phyloP scores from a whole-genome alignment of 352 stramenopile genomes.

The Phytophthora colocasiae region DNA sequence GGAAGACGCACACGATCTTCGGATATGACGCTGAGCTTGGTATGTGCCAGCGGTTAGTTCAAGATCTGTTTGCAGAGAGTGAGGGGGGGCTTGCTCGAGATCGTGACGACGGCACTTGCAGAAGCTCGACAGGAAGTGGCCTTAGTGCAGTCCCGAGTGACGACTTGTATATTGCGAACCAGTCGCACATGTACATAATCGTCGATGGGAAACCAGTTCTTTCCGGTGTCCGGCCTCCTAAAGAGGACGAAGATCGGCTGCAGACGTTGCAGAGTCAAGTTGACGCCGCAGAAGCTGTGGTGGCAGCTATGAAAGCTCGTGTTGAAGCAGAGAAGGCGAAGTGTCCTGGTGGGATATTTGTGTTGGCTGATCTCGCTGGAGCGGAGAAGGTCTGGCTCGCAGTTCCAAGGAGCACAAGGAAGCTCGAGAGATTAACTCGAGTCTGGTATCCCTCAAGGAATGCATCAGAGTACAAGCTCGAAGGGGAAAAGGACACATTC shows the following conservation, averaged over 20 bases:
- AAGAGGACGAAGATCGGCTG: too few species aligned
- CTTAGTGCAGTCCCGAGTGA: too few species aligned
- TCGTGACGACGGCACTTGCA: too few species aligned
- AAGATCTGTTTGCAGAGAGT: slow-evolving; percentile 40
- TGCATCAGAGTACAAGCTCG: slow-evolving; percentile 45
- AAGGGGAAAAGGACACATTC: slow-evolving; percentile 25
- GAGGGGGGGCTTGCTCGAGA: slow-evolving; percentile 17
- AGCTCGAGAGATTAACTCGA: slow-evolving; percentile 47
- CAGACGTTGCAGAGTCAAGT: slow-evolving; percentile 11
- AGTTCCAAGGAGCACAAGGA: slow-evolving; percentile 22
- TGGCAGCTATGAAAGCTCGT: slow-evolving; percentile 19
- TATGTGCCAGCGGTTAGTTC: slow-evolving; percentile 47
- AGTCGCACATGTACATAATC: too few species aligned
- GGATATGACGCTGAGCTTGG: slow-evolving; percentile 61
- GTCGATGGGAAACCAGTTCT: too few species aligned
- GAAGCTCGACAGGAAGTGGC: too few species aligned
- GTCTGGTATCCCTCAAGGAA: slow-evolving; percentile 59
- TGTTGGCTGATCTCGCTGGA: slow-evolving; percentile 61
- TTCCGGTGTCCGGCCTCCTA: too few species aligned
- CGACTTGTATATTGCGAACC: too few species aligned
- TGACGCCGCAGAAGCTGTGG: slow-evolving; percentile 24
- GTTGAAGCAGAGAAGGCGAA: slow-evolving; percentile 25
- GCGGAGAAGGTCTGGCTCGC: slow-evolving; percentile 41
- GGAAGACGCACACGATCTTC: slow-evolving; percentile 71
- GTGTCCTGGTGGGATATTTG: slow-evolving; percentile 41